Evolutionary conservation across 768 basidiomycete genomes (phyloP).

Genomic region (Hericium rajendrae): DNA sequence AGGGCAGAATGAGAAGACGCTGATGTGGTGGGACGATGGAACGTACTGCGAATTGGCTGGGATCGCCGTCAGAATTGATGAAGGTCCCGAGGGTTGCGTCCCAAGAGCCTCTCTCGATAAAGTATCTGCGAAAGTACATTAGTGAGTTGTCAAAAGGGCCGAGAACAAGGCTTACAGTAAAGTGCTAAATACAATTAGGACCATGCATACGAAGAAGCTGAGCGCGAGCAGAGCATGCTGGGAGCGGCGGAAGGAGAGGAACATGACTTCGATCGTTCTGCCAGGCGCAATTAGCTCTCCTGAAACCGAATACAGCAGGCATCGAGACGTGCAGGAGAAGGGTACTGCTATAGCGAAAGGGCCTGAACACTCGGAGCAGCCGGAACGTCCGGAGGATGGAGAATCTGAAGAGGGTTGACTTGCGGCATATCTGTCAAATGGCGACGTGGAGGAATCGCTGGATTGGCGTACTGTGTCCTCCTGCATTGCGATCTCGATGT

Average conservation of each 20-base stretch:
- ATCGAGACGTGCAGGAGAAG: constrained; percentile 51
- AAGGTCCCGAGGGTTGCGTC: constrained; percentile 72
- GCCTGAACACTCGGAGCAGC: constrained; percentile 78
- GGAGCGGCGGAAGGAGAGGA: constrained; percentile 74
- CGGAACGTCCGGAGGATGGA: constrained; percentile 88
- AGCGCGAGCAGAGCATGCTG: constrained; percentile 83
- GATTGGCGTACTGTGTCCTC: constrained; percentile 63
- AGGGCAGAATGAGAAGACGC: background rate
- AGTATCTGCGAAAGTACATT: constrained; percentile 44
- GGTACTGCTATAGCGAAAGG: constrained; percentile 78
- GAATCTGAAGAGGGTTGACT: constrained; percentile 85
- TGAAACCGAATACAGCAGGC: background rate
- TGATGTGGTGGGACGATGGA: background rate
- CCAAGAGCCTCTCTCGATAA: constrained; percentile 87
- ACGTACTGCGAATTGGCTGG: constrained; percentile 65
- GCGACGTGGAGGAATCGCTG: background rate
- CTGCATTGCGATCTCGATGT: constrained; percentile 72
- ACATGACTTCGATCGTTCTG: constrained; percentile 90
- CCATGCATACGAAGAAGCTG: constrained; percentile 82
- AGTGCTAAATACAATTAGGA: constrained; percentile 81
- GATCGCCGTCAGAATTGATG: constrained; percentile 78
- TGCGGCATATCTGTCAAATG: background rate
- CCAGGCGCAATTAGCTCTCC: background rate
- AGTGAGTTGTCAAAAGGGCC: background rate
- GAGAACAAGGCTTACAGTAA: constrained; percentile 43